Evolutionary conservation across 2,329 filamentous ascomycete genomes (phyloP), one percentile per base, ranked within the genome.

Genomic region (Zymoseptoria ardabiliae): DNA sequence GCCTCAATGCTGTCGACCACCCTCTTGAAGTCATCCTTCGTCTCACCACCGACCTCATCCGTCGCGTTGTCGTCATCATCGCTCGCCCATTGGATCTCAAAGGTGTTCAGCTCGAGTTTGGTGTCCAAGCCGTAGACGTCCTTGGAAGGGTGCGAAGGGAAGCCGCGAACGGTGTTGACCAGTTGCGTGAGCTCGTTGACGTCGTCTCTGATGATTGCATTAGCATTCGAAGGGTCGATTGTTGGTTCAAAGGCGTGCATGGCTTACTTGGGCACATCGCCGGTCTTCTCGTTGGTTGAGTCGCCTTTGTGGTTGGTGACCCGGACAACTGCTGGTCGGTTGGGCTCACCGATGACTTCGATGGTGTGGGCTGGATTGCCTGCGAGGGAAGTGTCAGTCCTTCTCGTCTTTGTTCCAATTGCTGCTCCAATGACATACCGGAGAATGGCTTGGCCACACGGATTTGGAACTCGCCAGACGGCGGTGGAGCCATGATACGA

Each of bases 81-180:
- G 58, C 75, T 76, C 45, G 65, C 63, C 75, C 75, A 77, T 63
- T 77, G 74, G 35, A 77, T 74, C 59, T 77, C 75, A 57, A 76
- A 71, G 2, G 74, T 77, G 63, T 73, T 73, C 63, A 77, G 72
- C 53, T 76, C 73, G 28, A 77, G 59, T 64, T 73, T 74, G 20
- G 69, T 68, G 54, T 76, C 71, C 1, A 69, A 59, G 49, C 74
- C 74, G 64, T 74, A 77, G 21, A 77, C 63, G 60, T 77, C 75
- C 61, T 75, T 73, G 23, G 65, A 65, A 1, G 69, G 62, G 64
- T 73, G 70, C 7, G 70, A 71, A 10, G 75, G 75, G 66, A 77
- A 76, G 54, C 75, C 75, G 45, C 74, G 73, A 19, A 77, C 70
- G 8, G 70, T 64, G 51, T 65, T 67, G 58, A 76, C 66, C n/a